phyloP scores from a whole-genome alignment of 371 early-diverging fungal species.

The Rhizopus arrhizus region DNA sequence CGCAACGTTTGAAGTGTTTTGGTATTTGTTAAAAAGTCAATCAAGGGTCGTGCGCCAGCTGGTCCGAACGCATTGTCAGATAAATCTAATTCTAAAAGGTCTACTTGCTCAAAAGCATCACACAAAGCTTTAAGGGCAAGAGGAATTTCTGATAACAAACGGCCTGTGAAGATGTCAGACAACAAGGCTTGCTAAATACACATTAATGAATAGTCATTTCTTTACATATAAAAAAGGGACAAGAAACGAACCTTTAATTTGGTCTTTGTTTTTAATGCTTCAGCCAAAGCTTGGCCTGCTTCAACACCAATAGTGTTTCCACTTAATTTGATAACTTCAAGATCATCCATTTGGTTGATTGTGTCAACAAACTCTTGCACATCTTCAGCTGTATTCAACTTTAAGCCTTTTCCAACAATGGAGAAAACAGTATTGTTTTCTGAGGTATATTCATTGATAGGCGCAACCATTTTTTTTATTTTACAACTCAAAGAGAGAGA shows the following conservation, averaged over 20 bases:
- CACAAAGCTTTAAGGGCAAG: slow-evolving; percentile 80
- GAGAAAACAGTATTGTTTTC: slow-evolving; percentile 59
- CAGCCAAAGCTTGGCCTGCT: slow-evolving; percentile 83
- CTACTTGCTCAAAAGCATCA: slow-evolving; percentile 77
- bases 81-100: slow-evolving; percentile 81
- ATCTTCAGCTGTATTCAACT: slow-evolving; percentile 84
- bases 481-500: background rate
- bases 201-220: background rate
- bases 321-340: slow-evolving; percentile 77
- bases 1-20: slow-evolving; percentile 76
- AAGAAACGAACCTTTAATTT: slow-evolving; percentile 64
- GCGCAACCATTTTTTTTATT: slow-evolving; percentile 30
- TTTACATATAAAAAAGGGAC: too few species aligned
- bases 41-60: slow-evolving; percentile 87
- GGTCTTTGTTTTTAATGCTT: slow-evolving; percentile 68
- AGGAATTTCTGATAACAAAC: slow-evolving; percentile 89
- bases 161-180: slow-evolving; percentile 94
- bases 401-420: slow-evolving; percentile 71
- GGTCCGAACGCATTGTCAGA: slow-evolving; percentile 99
- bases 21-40: slow-evolving; percentile 80
- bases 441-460: slow-evolving; percentile 45
- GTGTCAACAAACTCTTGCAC: slow-evolving; percentile 74
- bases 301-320: slow-evolving; percentile 96
- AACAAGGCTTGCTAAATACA: slow-evolving; percentile 55
- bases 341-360: slow-evolving; percentile 63